Percentiles rank a stretch among this genome's conserved stretches.
These are phyloP conservation scores for Aphanomyces euteiches DNA, from an alignment of 352 stramenopile species.

Conservation along the genomic window DNA sequence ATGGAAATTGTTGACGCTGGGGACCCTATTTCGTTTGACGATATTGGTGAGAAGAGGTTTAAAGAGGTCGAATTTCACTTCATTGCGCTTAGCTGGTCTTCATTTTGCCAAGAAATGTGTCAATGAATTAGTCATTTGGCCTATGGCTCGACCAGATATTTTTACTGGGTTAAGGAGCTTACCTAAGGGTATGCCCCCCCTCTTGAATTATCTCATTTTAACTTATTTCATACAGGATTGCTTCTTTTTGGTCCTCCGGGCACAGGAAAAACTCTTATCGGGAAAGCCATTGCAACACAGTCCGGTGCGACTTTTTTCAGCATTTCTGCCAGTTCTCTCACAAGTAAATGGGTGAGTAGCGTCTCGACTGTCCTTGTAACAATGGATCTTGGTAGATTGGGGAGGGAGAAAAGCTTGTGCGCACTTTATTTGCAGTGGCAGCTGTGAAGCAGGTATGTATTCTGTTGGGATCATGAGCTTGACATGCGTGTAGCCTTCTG, in stretches of 20 bases:
- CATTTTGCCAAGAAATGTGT: conserved; percentile 97
- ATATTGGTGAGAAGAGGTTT: conserved; percentile 80
- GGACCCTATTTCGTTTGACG: conserved; percentile 93
- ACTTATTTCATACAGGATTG: conserved; percentile 60
- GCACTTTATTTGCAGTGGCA: conserved; percentile 96
- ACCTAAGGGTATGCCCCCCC: conserved; percentile 72
- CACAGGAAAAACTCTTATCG: conserved; percentile 98
- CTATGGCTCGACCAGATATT: conserved; percentile 96
- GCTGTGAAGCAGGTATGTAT: conserved; percentile 73
- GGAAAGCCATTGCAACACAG: conserved; percentile 98
- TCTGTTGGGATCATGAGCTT: not conserved
- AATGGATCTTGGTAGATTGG: conserved; percentile 77
- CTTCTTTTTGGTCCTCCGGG: conserved; percentile 94
- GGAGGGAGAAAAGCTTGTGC: conserved; percentile 97
- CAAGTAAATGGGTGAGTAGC: conserved; percentile 94
- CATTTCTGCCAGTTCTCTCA: conserved; percentile 98
- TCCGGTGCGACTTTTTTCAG: conserved; percentile 98
- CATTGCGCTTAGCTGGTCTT: conserved; percentile 80
- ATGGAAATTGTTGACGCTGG: conserved; percentile 96
- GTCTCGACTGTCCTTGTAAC: not conserved
- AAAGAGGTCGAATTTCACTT: too few species aligned
- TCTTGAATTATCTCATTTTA: conserved; percentile 4
- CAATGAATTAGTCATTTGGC: conserved; percentile 98
- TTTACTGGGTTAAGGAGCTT: conserved; percentile 94
- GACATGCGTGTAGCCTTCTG: conserved; percentile 69